Base-by-base conservation (phyloP, 768 basidiomycete species). In the Tricholoma saponaceum region DNA sequence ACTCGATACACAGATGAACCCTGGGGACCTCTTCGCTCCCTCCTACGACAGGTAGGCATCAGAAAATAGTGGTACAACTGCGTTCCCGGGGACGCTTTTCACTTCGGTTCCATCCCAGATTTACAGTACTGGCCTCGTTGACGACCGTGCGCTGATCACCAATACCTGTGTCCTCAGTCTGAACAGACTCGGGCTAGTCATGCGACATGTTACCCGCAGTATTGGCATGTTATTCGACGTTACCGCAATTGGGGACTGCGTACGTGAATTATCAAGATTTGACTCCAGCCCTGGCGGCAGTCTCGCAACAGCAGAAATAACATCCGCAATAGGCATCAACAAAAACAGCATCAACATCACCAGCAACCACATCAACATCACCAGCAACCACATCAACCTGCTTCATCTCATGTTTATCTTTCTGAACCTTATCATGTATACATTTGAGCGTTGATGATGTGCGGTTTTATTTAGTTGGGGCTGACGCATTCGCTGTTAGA, bases 101-200 rank as follows among this genome's bases (percentile, higher is more conserved):
- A 90, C 89, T 16, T 85, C 87, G 0, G 86, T 87, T 23, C 77
- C 90, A 43, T 86, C 89, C 0, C 87, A 89, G 60, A 74, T 86
- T 63, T 90, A 89, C 66, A 89, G 86, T 70, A 88, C 88, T 4
- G 88, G 87, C 0, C 71, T 89, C 49, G 76, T 81, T 2, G 85
- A 84, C 59, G 81, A 82, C 39, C 74, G 78, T 35, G 54, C 33
- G 33, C 20, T 58, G 14, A 16, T 46, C n/a, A 57, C 10, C 25
- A 25, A 35, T 20, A 23, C 52, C 14, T 62, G 60, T 16, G 10
- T 53, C 6, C 47, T 0, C 58, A 60, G 10, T 60, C 58, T 5
- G 59, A 60, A 22, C 60, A 62, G 25, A 51, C 62, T 51, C 67
- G 67, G 51, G 18, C 62, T 14, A 57, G 46, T 50, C 63, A 64